A percentile compares a stretch with the other conserved stretches of the same genome.
Evolutionary conservation across 768 basidiomycete species (phyloP).

Genomic region (Lanmaoa rubissima): DNA sequence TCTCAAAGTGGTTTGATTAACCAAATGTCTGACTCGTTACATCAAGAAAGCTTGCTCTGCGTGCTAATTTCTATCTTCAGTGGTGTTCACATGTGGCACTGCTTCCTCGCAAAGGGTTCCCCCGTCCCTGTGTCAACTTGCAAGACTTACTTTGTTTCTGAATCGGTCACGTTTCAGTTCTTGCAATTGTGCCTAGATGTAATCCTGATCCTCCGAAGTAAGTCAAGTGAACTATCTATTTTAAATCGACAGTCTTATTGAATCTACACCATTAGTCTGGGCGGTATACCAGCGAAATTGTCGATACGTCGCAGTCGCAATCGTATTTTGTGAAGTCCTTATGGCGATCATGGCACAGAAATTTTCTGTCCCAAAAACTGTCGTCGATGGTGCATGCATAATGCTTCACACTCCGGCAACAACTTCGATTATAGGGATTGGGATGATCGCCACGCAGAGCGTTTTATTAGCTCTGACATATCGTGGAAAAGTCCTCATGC

Average conservation of each 20-base stretch:
- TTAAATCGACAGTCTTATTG: not conserved
- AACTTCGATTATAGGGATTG: not conserved
- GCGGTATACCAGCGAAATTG: constrained; percentile 13
- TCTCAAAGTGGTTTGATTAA: constrained; percentile 22
- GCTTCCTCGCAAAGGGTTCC: not conserved
- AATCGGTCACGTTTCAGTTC: constrained; percentile 4
- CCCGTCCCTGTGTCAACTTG: constrained; percentile 6
- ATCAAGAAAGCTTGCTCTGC: not conserved
- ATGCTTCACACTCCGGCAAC: not conserved
- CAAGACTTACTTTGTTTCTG: not conserved
- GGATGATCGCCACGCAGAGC: constrained; percentile 10
- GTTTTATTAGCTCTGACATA: constrained; percentile 16
- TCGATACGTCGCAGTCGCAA: not conserved
- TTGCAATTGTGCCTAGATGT: constrained; percentile 15
- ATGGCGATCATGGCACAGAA: not conserved
- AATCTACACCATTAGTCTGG: constrained; percentile 4
- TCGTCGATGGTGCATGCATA: constrained; percentile 11
- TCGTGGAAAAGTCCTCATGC: constrained; percentile 11
- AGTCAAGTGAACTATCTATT: not conserved
- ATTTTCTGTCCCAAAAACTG: not conserved
- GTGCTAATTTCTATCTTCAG: constrained; percentile 9
- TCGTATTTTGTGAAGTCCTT: constrained; percentile 3
- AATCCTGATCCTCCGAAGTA: constrained; percentile 21
- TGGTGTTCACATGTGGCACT: not conserved
- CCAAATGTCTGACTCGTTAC: constrained; percentile 6